These are phyloP conservation scores for Fusarium praegraminearum DNA, from an alignment of 2,329 filamentous ascomycete species.

Conservation along the genomic window DNA sequence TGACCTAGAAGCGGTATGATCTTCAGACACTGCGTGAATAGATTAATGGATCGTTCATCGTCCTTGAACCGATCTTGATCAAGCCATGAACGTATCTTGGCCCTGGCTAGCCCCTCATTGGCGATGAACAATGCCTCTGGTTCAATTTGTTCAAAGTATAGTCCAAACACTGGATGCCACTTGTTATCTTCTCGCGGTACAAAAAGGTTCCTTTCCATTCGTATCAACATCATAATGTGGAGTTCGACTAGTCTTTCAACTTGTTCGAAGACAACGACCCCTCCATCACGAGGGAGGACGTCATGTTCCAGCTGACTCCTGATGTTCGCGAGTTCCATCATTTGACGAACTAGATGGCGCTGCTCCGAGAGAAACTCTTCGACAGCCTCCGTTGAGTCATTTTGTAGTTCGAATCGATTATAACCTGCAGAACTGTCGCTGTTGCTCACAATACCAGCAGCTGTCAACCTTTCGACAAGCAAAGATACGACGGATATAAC, in stretches of 20 bases:
- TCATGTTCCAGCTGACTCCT: neutral
- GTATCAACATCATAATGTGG: neutral
- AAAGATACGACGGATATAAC: neutral
- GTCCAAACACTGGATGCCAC: neutral
- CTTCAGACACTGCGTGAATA: neutral
- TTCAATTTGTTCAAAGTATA: neutral
- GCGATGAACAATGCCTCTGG: neutral
- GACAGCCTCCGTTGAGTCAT: neutral
- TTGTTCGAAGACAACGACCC: neutral
- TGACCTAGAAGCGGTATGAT: neutral
- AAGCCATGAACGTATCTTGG: neutral
- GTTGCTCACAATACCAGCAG: neutral
- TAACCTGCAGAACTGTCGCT: neutral
- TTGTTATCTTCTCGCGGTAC: neutral
- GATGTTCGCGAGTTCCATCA: neutral
- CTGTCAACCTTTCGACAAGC: neutral
- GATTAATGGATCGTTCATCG: fast-evolving
- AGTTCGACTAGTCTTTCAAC: neutral
- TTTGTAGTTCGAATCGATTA: neutral
- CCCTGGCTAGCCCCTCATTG: neutral
- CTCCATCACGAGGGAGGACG: neutral
- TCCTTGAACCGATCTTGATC: neutral
- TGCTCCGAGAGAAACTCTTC: neutral
- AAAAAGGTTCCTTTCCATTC: neutral
- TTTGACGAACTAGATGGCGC: neutral